A percentile compares a stretch with the other conserved stretches of the same genome.
phyloP scores from a whole-genome alignment of 371 early-diverging fungal species.

The Funneliformis caledonium region DNA sequence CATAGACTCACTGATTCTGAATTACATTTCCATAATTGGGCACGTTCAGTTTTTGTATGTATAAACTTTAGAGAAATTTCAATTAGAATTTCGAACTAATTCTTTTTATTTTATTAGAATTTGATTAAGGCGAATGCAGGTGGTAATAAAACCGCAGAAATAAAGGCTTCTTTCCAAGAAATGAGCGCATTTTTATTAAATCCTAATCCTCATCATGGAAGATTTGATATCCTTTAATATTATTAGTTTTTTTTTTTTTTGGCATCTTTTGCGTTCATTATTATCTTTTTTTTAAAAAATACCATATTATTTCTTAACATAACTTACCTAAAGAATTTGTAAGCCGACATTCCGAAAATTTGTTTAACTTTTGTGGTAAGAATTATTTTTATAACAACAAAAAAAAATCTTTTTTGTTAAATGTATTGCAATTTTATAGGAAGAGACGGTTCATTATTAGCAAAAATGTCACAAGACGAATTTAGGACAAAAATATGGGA shows the following conservation, averaged over 20 bases:
- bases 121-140: neutral
- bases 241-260: no score
- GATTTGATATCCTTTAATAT: conserved; percentile 20
- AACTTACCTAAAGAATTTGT: conserved; percentile 25
- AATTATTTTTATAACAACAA: neutral
- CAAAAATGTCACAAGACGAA: neutral
- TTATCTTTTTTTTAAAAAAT: neutral
- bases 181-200: conserved; percentile 6
- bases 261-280: neutral
- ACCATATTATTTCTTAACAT: conserved; percentile 2
- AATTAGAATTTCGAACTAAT: neutral
- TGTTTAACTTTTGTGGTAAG: neutral
- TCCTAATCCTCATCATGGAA: neutral
- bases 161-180: neutral
- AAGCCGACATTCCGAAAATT: neutral
- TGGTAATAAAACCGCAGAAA: neutral
- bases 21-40: neutral
- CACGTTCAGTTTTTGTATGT: neutral
- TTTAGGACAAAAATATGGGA: neutral
- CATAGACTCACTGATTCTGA: conserved; percentile 9
- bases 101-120: neutral
- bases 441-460: conserved; percentile 11
- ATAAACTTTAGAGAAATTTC: neutral
- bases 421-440: neutral
- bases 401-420: neutral